Evolutionary conservation across 257 asterid genomes (phyloP).

Genomic region (Solanum chilense): DNA sequence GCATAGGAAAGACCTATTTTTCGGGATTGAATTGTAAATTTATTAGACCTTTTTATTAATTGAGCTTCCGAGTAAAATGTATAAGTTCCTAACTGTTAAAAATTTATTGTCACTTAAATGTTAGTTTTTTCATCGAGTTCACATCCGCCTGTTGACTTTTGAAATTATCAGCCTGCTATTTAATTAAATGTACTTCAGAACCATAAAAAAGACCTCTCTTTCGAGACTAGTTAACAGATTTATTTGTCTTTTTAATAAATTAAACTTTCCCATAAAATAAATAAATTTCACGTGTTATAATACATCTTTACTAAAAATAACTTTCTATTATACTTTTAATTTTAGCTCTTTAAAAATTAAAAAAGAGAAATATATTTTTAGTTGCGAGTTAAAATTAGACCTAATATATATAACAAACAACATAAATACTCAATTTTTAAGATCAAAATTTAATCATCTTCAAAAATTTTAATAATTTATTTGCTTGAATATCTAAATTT

Average conservation of each 20-base stretch:
- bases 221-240: not conserved
- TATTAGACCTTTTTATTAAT: too few relatives aligned
- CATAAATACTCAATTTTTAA: not conserved
- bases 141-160: not conserved
- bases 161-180: not conserved
- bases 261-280: not conserved
- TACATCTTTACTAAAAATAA: not conserved
- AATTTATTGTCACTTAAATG: not conserved
- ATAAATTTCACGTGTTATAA: not conserved
- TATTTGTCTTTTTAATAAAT: not conserved
- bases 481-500: not conserved
- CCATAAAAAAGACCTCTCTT: not conserved
- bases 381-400: not conserved
- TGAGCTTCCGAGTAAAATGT: not conserved
- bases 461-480: not conserved
- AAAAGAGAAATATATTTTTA: not conserved
- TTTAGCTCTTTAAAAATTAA: not conserved
- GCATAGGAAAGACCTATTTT: too few relatives aligned
- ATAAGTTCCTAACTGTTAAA: not conserved
- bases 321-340: not conserved
- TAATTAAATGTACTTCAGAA: not conserved
- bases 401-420: not conserved
- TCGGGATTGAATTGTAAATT: too few relatives aligned
- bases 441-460: not conserved
- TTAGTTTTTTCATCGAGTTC: not conserved